phyloP scores from a whole-genome alignment of 768 basidiomycete genomes.

The Russula lepida region DNA sequence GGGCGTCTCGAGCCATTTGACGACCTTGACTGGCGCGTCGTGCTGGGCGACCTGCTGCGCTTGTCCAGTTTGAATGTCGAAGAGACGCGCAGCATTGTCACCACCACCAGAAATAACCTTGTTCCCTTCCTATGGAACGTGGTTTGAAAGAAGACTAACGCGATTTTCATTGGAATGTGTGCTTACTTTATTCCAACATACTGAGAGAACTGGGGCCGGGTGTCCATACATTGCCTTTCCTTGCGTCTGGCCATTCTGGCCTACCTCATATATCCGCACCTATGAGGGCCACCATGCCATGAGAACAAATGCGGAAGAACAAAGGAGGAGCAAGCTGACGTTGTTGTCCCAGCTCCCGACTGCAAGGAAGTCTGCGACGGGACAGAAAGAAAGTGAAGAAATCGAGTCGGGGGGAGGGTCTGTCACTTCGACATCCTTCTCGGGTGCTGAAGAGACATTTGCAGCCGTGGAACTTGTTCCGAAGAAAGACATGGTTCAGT shows the following conservation, averaged over 20 bases:
- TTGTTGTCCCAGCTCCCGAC: conserved; percentile 94
- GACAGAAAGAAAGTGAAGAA: conserved; percentile 76
- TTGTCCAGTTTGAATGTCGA: conserved; percentile 79
- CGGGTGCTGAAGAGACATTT: conserved; percentile 33
- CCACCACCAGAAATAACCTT: conserved; percentile 90
- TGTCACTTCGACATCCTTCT: conserved; percentile 74
- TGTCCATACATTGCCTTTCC: conserved; percentile 89
- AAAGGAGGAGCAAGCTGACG: conserved; percentile 36
- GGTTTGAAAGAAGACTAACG: conserved; percentile 2
- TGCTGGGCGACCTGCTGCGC: conserved; percentile 81
- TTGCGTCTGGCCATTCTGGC: conserved; percentile 66
- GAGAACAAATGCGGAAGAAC: not conserved
- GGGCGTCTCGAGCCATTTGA: conserved; percentile 73
- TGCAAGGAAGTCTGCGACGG: conserved; percentile 80
- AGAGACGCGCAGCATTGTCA: conserved; percentile 93
- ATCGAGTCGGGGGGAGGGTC: conserved; percentile 85
- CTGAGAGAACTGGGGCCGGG: conserved; percentile 79
- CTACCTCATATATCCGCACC: conserved; percentile 92
- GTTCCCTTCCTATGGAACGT: conserved; percentile 63
- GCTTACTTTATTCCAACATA: conserved; percentile 87
- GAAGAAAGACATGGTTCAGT: conserved; percentile 37
- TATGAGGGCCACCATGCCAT: conserved; percentile 25
- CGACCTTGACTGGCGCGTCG: conserved; percentile 79
- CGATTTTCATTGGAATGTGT: not conserved
- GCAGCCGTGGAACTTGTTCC: conserved; percentile 27